These are phyloP conservation scores for Candida sanyaensis DNA, from an alignment of 1,139 yeast genomes.

Conservation along the genomic window DNA sequence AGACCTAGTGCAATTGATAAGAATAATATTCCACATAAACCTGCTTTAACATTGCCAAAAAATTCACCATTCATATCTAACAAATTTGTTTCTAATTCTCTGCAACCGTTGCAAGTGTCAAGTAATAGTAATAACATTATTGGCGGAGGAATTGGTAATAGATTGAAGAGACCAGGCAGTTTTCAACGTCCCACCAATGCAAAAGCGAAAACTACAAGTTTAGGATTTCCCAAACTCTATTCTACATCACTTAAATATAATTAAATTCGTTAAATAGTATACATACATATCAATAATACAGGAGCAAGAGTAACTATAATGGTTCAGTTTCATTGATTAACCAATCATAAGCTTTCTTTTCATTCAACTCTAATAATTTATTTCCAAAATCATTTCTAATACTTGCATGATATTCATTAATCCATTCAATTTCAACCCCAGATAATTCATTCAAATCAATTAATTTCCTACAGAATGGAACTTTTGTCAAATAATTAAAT, in stretches of 20 bases:
- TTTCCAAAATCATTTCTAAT: conserved; percentile 39
- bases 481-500: conserved; percentile 53
- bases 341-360: conserved; percentile 42
- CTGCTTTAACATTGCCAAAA: conserved; percentile 24
- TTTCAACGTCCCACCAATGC: conserved; percentile 36
- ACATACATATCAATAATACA: conserved; percentile 10
- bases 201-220: conserved; percentile 22
- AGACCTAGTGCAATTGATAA: conserved; percentile 24
- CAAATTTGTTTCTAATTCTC: conserved; percentile 17
- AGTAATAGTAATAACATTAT: conserved; percentile 7
- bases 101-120: conserved; percentile 16
- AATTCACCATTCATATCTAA: conserved; percentile 41
- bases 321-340: conserved; percentile 39
- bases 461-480: conserved; percentile 53
- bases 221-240: conserved; percentile 27
- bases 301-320: conserved; percentile 14
- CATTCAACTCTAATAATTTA: conserved; percentile 38
- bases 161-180: conserved; percentile 50
- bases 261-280: conserved; percentile 8
- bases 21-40: conserved; percentile 13
- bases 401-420: conserved; percentile 46
- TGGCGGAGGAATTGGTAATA: conserved; percentile 25
- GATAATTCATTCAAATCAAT: conserved; percentile 41
- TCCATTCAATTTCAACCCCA: conserved; percentile 50
- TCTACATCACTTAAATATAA: conserved; percentile 24